These are phyloP conservation scores for Cryptosporidium bovis DNA, from an alignment of 169 alveolate genomes.

Conservation along the genomic window DNA sequence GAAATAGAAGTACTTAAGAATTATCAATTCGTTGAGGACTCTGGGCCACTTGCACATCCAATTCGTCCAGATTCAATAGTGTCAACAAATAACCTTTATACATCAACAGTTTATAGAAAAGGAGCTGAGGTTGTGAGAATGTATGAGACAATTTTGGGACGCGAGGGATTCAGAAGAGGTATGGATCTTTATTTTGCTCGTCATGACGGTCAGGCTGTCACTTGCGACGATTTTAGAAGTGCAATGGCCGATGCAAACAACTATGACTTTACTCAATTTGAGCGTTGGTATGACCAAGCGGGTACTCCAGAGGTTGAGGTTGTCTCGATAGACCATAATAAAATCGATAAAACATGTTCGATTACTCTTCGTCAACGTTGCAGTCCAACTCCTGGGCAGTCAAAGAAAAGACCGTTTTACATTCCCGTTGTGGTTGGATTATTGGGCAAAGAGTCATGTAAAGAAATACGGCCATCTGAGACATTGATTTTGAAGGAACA, in stretches of 20 bases:
- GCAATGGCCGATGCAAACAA: slow-evolving; percentile 91
- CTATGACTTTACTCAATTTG: slow-evolving; percentile 87
- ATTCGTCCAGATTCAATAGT: slow-evolving; percentile 91
- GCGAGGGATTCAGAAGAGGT: slow-evolving; percentile 91
- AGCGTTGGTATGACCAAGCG: slow-evolving; percentile 90
- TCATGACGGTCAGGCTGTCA: slow-evolving; percentile 91
- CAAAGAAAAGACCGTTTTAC: slow-evolving; percentile 86
- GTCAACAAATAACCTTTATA: slow-evolving; percentile 92
- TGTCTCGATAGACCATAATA: slow-evolving; percentile 39
- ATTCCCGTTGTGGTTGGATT: slow-evolving; percentile 90
- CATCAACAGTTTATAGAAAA: slow-evolving; percentile 92
- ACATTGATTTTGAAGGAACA: slow-evolving; percentile 82
- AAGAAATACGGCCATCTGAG: slow-evolving; percentile 78
- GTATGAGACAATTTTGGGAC: slow-evolving; percentile 92
- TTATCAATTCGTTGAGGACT: slow-evolving; percentile 90
- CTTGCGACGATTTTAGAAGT: slow-evolving; percentile 93
- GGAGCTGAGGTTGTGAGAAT: slow-evolving; percentile 95
- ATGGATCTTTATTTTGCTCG: slow-evolving; percentile 90
- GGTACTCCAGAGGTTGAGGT: slow-evolving; percentile 82
- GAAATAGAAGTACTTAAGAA: slow-evolving; percentile 85
- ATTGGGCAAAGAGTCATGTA: slow-evolving; percentile 81
- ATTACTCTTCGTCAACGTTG: slow-evolving; percentile 85
- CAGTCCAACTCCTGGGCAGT: slow-evolving; percentile 89
- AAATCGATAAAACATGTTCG: slow-evolving; percentile 77
- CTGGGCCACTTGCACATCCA: slow-evolving; percentile 94